These are phyloP conservation scores for Coniochaeta sp. DNA, from an alignment of 2,329 filamentous ascomycete species.

Conservation along the genomic window DNA sequence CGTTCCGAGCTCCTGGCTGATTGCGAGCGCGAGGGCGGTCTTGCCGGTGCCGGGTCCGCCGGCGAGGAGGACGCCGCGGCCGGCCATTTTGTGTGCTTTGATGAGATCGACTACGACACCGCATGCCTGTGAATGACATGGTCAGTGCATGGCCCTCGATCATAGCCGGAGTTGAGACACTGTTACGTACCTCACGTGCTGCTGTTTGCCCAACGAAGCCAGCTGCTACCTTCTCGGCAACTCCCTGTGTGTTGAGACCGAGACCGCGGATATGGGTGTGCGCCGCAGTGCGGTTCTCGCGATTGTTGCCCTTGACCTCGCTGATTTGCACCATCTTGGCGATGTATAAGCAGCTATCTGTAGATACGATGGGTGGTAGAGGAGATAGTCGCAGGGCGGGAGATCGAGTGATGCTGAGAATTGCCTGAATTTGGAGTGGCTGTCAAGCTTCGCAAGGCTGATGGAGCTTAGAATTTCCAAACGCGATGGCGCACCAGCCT, in stretches of 20 bases:
- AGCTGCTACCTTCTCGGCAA: constrained; percentile 68
- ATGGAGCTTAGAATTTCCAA: constrained; percentile 4
- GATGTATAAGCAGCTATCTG: background rate
- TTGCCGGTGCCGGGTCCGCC: constrained; percentile 96
- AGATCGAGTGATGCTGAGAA: constrained; percentile 4
- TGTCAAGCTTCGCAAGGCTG: constrained; percentile 1
- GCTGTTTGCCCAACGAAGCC: constrained; percentile 87
- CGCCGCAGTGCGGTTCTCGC: constrained; percentile 91
- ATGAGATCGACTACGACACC: constrained; percentile 96
- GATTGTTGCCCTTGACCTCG: constrained; percentile 89
- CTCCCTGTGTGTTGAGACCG: constrained; percentile 78
- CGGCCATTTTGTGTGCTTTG: constrained; percentile 94
- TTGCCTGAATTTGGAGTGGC: background rate
- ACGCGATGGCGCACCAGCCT: background rate
- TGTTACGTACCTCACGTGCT: constrained; percentile 71
- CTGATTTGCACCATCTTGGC: constrained; percentile 77
- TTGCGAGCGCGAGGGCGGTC: constrained; percentile 88
- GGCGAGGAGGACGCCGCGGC: constrained; percentile 84
- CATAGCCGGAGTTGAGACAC: background rate
- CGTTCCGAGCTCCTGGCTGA: constrained; percentile 93
- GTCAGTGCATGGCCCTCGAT: constrained; percentile 2
- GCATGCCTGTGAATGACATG: constrained; percentile 59
- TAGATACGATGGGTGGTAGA: background rate
- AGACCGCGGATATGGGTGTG: constrained; percentile 98
- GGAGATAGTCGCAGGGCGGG: constrained; percentile 6